Evolutionary conservation across 352 stramenopile genomes (phyloP).

Genomic region (Pythium apleroticum): DNA sequence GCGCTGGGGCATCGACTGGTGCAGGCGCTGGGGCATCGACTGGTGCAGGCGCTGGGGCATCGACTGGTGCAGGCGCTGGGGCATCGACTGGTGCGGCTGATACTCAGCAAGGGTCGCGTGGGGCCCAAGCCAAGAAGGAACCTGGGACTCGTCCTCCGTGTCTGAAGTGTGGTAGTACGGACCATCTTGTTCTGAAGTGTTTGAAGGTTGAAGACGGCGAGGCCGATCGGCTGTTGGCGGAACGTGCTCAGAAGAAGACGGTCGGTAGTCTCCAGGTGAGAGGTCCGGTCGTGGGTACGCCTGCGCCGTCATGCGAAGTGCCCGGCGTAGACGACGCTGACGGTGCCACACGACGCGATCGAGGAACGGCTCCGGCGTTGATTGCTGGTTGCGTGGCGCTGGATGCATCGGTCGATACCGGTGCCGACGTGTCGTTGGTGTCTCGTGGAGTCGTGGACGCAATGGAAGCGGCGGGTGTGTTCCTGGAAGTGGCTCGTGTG

Average conservation of each 20-base stretch:
- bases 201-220: background rate
- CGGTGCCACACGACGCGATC: background rate
- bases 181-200: background rate
- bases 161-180: slow-evolving; percentile 6
- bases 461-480: background rate
- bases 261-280: background rate
- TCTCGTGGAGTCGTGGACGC: background rate
- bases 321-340: background rate
- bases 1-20: background rate
- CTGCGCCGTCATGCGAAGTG: background rate
- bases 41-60: background rate
- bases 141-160: background rate
- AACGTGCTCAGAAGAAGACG: background rate
- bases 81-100: too few species aligned
- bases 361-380: background rate
- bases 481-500: background rate
- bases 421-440: slow-evolving; percentile 19
- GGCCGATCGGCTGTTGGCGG: too few species aligned
- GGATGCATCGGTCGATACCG: slow-evolving; percentile 12
- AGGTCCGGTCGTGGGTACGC: background rate
- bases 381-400: background rate
- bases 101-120: background rate
- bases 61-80: background rate
- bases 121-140: background rate
- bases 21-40: background rate